A percentile compares a stretch with the other conserved stretches of the same genome.
These are phyloP conservation scores for Vitis hybrid DNA, from an alignment of 177 flowering plant species.

Conservation along the genomic window DNA sequence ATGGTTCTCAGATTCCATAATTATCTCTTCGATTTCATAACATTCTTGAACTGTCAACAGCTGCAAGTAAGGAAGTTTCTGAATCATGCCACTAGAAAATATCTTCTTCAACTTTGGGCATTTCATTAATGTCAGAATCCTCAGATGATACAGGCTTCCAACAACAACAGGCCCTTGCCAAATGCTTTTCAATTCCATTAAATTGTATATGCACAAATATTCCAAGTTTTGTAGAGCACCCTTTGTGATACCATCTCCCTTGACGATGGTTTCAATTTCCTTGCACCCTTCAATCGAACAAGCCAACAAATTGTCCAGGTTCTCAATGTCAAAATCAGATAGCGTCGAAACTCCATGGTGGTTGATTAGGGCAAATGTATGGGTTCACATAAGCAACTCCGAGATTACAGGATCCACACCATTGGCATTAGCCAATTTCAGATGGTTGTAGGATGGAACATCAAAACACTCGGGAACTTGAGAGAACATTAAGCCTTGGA, in stretches of 20 bases:
- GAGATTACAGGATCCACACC: background rate
- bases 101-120: slow-evolving; percentile 15
- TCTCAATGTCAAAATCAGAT: slow-evolving; percentile 12
- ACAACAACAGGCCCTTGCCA: slow-evolving; percentile 3
- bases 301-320: background rate
- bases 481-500: background rate
- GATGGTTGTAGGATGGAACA: background rate
- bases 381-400: slow-evolving; percentile 4
- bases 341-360: slow-evolving; percentile 3
- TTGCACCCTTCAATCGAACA: slow-evolving; percentile 18
- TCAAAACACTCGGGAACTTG: background rate
- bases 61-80: slow-evolving; percentile 9
- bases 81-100: slow-evolving; percentile 10
- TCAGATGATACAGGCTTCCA: background rate
- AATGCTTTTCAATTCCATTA: slow-evolving; percentile 7
- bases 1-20: slow-evolving; percentile 6
- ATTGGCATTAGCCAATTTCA: slow-evolving; percentile 10
- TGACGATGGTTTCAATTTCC: slow-evolving; percentile 3
- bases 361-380: slow-evolving; percentile 14
- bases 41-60: slow-evolving; percentile 12
- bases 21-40: slow-evolving; percentile 12
- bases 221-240: slow-evolving; percentile 3
- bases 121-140: background rate
- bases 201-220: slow-evolving; percentile 6
- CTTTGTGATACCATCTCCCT: background rate